Percentiles rank a stretch among this genome's conserved stretches.
phyloP scores from a whole-genome alignment of 805 yeast species.

The Candida boleticola region DNA sequence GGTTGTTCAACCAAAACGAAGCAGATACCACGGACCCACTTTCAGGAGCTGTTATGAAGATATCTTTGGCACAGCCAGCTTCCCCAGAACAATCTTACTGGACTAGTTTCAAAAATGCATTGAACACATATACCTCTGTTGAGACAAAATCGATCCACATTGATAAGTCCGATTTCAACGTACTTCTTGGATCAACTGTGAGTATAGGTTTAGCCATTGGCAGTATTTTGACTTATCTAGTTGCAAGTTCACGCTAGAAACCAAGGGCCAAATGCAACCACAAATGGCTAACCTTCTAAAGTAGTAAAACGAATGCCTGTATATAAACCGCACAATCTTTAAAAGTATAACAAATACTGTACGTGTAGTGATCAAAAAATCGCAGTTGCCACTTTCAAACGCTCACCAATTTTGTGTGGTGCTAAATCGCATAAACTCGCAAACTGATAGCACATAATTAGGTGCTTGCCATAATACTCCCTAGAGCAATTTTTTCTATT shows the following conservation, averaged over 20 bases:
- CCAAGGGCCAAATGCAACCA: too few species aligned
- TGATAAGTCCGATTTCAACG: neutral
- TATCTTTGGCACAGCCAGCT: neutral
- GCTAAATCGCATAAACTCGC: too few species aligned
- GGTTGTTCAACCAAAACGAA: neutral
- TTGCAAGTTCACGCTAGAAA: neutral
- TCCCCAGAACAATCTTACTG: neutral
- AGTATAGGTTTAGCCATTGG: neutral
- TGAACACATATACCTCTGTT: neutral
- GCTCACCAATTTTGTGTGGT: neutral
- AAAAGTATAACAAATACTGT: too few species aligned
- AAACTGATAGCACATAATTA: too few species aligned
- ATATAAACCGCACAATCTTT: too few species aligned
- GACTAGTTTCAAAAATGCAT: neutral
- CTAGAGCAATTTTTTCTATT: too few species aligned
- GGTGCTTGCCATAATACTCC: too few species aligned
- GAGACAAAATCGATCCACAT: neutral
- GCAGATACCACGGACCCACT: neutral
- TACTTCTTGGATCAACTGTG: neutral
- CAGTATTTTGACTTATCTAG: neutral
- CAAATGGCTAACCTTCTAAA: too few species aligned
- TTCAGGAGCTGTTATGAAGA: neutral
- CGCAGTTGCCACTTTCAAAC: neutral
- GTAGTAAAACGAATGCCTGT: too few species aligned
- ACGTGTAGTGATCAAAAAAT: constrained; percentile 1